A percentile compares a stretch with the other conserved stretches of the same genome.
Conservation (phyloP, 805 yeast genomes). For the Wickerhamomyces ciferrii region DNA sequence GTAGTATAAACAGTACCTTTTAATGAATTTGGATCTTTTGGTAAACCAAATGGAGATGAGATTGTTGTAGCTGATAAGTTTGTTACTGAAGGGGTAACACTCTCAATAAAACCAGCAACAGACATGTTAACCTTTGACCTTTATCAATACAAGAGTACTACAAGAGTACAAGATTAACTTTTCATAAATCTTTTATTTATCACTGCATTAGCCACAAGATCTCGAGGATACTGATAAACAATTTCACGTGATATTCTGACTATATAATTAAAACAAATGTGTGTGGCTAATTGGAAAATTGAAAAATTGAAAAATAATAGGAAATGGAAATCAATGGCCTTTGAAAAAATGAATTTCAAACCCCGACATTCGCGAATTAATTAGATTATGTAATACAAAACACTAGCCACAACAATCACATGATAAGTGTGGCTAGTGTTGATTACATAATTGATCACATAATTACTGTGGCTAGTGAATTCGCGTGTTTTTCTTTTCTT, state of each 20-base stretch:
- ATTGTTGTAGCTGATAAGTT: slow-evolving; percentile 33
- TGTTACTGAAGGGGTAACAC: slow-evolving; percentile 13
- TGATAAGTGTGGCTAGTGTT: too few relatives aligned
- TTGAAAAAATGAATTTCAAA: too few relatives aligned
- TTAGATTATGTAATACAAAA: too few relatives aligned
- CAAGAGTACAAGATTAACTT: background rate
- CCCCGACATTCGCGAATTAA: too few relatives aligned
- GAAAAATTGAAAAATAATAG: too few relatives aligned
- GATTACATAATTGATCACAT: too few relatives aligned
- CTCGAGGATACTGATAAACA: background rate
- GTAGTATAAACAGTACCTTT: slow-evolving; percentile 46
- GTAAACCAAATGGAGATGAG: slow-evolving; percentile 54
- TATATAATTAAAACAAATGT: too few relatives aligned
- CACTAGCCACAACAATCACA: too few relatives aligned
- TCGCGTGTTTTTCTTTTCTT: too few relatives aligned
- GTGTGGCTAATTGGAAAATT: too few relatives aligned
- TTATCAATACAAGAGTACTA: background rate
- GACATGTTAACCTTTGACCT: slow-evolving; percentile 7
- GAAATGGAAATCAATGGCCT: too few relatives aligned
- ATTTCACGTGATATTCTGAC: background rate
- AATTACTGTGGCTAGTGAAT: too few relatives aligned
- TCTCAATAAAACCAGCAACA: slow-evolving; percentile 16
- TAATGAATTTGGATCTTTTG: slow-evolving; percentile 49
- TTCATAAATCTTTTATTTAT: background rate
- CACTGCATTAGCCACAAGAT: background rate